Base-by-base conservation (phyloP, 2,329 filamentous ascomycete genomes). In the Juglanconis juglandina region DNA sequence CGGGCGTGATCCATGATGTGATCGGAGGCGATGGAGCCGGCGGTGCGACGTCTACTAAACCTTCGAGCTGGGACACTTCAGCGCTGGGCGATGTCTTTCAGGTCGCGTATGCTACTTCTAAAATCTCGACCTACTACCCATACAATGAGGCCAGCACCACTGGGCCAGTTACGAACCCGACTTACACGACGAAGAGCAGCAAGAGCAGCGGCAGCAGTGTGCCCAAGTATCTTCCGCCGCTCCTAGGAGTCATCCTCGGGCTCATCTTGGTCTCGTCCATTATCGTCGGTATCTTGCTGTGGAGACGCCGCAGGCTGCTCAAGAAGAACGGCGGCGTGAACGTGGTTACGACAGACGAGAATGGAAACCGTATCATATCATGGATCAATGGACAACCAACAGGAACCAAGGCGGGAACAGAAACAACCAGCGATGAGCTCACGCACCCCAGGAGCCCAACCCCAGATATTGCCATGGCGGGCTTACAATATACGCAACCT, bases 21-120 rank as follows among this genome's bases (percentile, higher is more conserved):
- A 88, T 95, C 55, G 91, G 91, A 32, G 91, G 91, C 10, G 76
- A 80, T 60, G 79, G 77, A 6, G 77, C 75, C 0, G 91, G 91
- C 6, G 84, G 86, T 11, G 91, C 91, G n/a, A 93, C 87, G 0
- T 75, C 84, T 47, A 90, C 84, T 0, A 76, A 79, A 5, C 81
- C 85, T 14, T 81, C 80, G 0, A 79, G 80, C 3, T 90, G 85
- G 81, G 77, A 75, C 53, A 77, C 72, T 56, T 67, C 67, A 61
- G 76, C 62, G 2, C 79, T 91, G 1, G 75, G 69, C 0, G 69
- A 69, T 4, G 71, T 90, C 17, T 90, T 91, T 62, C 72, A 71
- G 0, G 79, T 75, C 0, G 64, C 74, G 4, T 91, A 91, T 65
- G 73, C 82, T 4, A 80, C 76, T 7, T 73, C 76, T 4, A 87